Conservation (phyloP, 2,329 filamentous ascomycete genomes). For the Fusarium musae region DNA sequence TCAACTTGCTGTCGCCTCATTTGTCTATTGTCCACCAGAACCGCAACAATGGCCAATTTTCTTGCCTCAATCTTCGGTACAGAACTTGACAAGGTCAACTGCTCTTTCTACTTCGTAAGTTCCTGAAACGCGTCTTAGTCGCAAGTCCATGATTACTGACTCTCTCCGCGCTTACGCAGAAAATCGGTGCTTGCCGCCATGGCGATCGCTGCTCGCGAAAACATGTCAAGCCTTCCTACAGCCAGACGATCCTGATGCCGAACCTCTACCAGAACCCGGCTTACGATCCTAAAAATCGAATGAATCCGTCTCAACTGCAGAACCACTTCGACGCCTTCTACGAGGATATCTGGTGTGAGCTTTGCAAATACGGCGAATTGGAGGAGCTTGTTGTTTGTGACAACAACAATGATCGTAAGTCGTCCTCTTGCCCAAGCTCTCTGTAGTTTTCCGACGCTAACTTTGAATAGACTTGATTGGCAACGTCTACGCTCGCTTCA, state of each 20-base stretch:
- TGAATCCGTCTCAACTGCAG: conserved; percentile 95
- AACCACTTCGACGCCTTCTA: conserved; percentile 99
- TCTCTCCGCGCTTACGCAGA: conserved; percentile 66
- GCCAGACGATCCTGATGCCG: conserved; percentile 95
- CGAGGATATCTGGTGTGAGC: conserved; percentile 99
- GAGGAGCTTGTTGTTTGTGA: conserved; percentile 99
- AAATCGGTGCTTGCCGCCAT: conserved; percentile 98
- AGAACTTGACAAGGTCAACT: conserved; percentile 99
- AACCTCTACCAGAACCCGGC: conserved; percentile 99
- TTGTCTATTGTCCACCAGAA: neutral
- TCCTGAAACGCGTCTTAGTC: conserved; percentile 21
- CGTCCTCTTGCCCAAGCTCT: conserved; percentile 22
- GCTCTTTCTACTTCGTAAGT: conserved; percentile 85
- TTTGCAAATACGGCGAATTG: conserved; percentile 97
- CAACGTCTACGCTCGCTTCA: conserved; percentile 99
- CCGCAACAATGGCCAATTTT: conserved; percentile 85
- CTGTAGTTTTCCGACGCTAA: conserved; percentile 36
- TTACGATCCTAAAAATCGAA: conserved; percentile 95
- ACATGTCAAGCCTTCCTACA: conserved; percentile 99
- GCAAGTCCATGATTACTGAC: conserved; percentile 22
- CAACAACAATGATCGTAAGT: conserved; percentile 96
- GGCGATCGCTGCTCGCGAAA: conserved; percentile 98
- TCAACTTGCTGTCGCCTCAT: conserved; percentile 14
- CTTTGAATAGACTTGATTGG: conserved; percentile 81
- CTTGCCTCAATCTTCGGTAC: conserved; percentile 99